Base-by-base conservation (phyloP, 73 alveolate genomes). In the Paramecium bursaria region DNA sequence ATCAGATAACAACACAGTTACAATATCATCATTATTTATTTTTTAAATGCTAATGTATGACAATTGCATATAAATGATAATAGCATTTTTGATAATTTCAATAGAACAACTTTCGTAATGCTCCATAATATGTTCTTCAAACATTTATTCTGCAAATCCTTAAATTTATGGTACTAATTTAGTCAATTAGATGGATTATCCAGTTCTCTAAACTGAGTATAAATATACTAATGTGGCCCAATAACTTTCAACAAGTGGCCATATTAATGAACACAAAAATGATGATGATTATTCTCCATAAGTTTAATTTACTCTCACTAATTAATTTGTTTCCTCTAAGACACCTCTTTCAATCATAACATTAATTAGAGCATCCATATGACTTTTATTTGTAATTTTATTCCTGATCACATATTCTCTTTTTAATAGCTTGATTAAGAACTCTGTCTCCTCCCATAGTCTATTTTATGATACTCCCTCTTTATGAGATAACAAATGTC, bases 241-340 rank as follows among this genome's bases (percentile, higher is more conserved):
- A 74, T 94, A 94, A 27, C 96, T 57, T 48, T 94, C 98, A n/a
- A 94, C 93, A 79, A 94, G 50, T 6, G 96, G 97, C 96, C 96
- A 94, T 50, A 94, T 53, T 7, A 94, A 73, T 15, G 94, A 85
- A 60, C 94, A 86, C 26, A 93, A 73, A 91, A 94, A 82, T 47
- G 61, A 73, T 13, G 88, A 31, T 49, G 92, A 87, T 15, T 82
- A 46, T 35, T 91, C 86, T 23, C 95, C 94, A 22, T 29, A 48
- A 42, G 86, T 61, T 33, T 26, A 11, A 42, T 42, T 46, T 14
- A 79, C 74, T 54, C 87, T 60, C 2, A 87, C 85, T 25, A 31
- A 30, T 11, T 87, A 85, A 25, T 60, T 75, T 10, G 19, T 46
- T 13, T 75, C 88, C n/a, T 86, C 76, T 33, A 86, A 21, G 11